Evolutionary conservation across 2,329 filamentous ascomycete genomes (phyloP).

Genomic region (Aspergillus sp.): DNA sequence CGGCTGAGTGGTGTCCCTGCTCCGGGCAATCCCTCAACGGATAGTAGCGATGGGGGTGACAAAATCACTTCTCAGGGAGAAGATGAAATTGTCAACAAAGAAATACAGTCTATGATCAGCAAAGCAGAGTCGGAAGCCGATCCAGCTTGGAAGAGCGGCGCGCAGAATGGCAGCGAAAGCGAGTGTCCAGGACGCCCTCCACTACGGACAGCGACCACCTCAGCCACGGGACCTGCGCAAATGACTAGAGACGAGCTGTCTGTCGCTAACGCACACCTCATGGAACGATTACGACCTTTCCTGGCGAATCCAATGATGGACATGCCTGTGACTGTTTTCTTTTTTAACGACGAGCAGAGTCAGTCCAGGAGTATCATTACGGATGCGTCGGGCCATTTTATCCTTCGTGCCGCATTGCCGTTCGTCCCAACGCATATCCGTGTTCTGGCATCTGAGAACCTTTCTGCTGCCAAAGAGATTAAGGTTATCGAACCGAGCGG

Average conservation of each 20-base stretch:
- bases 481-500: constrained; percentile 69
- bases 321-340: constrained; percentile 81
- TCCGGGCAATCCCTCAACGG: constrained; percentile 39
- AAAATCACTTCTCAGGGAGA: constrained; percentile 41
- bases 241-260: constrained; percentile 70
- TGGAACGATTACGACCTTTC: constrained; percentile 82
- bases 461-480: constrained; percentile 75
- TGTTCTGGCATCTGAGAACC: constrained; percentile 74
- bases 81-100: constrained; percentile 62
- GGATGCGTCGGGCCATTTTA: constrained; percentile 84
- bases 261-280: constrained; percentile 76
- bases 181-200: constrained; percentile 20
- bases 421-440: constrained; percentile 87
- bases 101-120: constrained; percentile 70
- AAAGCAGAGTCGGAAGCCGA: constrained; percentile 65
- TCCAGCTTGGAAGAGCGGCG: constrained; percentile 62
- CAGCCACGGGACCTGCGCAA: constrained; percentile 30
- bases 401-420: constrained; percentile 68
- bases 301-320: constrained; percentile 74
- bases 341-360: constrained; percentile 79
- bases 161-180: constrained; percentile 32
- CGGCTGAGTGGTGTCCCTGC: constrained; percentile 81
- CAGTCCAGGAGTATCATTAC: constrained; percentile 79
- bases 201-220: constrained; percentile 41
- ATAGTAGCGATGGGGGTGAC: constrained; percentile 24